These are phyloP conservation scores for Paradendryphiella salina DNA, from an alignment of 2,329 filamentous ascomycete species.

Conservation along the genomic window DNA sequence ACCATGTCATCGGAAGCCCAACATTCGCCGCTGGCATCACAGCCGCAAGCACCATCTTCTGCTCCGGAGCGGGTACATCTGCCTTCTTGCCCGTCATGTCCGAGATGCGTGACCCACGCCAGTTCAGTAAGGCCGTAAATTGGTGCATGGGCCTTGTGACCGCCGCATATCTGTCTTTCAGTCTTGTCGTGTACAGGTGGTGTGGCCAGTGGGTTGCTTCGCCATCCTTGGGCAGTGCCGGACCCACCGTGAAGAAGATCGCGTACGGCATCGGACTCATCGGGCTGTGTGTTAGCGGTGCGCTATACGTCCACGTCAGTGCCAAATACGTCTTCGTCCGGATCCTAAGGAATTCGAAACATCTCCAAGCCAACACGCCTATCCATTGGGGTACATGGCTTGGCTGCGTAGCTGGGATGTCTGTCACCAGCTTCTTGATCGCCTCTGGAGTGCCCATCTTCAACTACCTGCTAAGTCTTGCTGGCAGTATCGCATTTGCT, in stretches of 20 bases:
- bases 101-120: slow-evolving; percentile 63
- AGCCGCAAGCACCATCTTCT: slow-evolving; percentile 61
- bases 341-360: slow-evolving; percentile 55
- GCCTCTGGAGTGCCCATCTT: slow-evolving; percentile 61
- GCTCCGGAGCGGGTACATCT: slow-evolving; percentile 61
- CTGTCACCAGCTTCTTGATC: slow-evolving; percentile 54
- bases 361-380: slow-evolving; percentile 57
- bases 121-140: slow-evolving; percentile 64
- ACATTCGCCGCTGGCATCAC: slow-evolving; percentile 63
- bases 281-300: slow-evolving; percentile 57
- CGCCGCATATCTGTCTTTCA: slow-evolving; percentile 61
- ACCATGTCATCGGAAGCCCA: slow-evolving; percentile 59
- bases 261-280: slow-evolving; percentile 62
- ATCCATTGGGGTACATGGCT: slow-evolving; percentile 64
- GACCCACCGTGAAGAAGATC: slow-evolving; percentile 62
- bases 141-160: slow-evolving; percentile 63
- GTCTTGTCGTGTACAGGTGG: slow-evolving; percentile 63
- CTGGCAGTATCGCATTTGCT: slow-evolving; percentile 57
- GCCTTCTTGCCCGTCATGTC: slow-evolving; percentile 67
- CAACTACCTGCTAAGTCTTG: slow-evolving; percentile 56
- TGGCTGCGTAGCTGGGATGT: slow-evolving; percentile 50
- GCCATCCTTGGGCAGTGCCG: slow-evolving; percentile 64
- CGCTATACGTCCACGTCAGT: slow-evolving; percentile 55
- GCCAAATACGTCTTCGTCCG: slow-evolving; percentile 62
- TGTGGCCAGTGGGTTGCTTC: slow-evolving; percentile 66